Conservation (phyloP, 2,329 filamentous ascomycete species). For the Colletotrichum sp. region DNA sequence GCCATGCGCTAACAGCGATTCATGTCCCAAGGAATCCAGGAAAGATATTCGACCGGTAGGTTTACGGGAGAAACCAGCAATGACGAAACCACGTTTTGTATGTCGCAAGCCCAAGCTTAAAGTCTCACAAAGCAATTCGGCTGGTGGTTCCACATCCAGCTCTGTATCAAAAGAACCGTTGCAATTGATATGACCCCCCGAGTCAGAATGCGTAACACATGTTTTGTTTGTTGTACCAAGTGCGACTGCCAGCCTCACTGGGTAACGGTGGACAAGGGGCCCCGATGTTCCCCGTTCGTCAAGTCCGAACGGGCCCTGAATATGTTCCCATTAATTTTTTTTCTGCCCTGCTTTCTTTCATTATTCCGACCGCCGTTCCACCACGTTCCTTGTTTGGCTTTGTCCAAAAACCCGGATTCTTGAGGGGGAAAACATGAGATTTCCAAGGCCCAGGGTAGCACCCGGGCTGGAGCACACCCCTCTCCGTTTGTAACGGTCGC, state of each 20-base stretch:
- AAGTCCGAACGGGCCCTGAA: neutral
- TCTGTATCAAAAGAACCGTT: neutral
- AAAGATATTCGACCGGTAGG: constrained; percentile 16
- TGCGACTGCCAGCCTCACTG: neutral
- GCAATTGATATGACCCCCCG: neutral
- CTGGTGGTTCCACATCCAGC: neutral
- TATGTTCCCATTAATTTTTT: neutral
- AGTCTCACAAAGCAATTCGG: neutral
- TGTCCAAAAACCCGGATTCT: constrained; percentile 13
- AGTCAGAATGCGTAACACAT: constrained; percentile 16
- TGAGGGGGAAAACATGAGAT: neutral
- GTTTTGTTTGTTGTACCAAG: constrained; percentile 10
- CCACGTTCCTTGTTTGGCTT: constrained; percentile 15
- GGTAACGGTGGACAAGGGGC: neutral
- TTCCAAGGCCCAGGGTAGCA: constrained; percentile 16
- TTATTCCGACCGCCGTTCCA: neutral
- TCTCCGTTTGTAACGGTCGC: constrained; percentile 2
- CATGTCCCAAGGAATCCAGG: constrained; percentile 8
- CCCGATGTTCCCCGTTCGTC: neutral
- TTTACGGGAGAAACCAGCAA: constrained; percentile 8
- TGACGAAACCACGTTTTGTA: constrained; percentile 19
- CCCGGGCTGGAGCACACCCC: neutral
- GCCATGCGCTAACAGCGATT: neutral
- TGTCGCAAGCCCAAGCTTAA: neutral
- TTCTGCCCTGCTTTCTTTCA: constrained; percentile 14